Conservation (phyloP, 306 rosid genomes). For the Mimosa bimucronata region DNA sequence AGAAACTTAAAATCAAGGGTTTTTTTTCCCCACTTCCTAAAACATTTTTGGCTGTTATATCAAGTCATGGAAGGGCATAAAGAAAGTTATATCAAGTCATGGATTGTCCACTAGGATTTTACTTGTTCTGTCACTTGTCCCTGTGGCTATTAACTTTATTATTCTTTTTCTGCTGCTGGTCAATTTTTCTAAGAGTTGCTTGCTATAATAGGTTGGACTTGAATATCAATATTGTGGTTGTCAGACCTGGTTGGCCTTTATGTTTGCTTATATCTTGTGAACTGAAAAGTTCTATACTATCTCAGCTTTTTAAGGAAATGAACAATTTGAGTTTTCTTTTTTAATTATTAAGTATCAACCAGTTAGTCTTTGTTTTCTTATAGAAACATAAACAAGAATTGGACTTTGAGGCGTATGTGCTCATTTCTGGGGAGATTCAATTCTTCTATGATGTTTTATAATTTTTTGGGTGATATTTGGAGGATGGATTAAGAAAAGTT, state of each 20-base stretch:
- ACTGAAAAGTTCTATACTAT: neutral
- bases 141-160: neutral
- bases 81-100: no score
- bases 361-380: neutral
- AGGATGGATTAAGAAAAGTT: neutral
- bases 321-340: neutral
- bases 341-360: neutral
- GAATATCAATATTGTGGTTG: neutral
- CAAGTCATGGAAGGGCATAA: neutral
- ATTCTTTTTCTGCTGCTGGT: neutral
- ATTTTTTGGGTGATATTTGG: neutral
- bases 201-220: neutral
- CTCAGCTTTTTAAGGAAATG: neutral
- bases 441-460: neutral
- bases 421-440: neutral
- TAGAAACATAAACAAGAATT: neutral
- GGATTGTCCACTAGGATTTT: neutral
- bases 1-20: neutral
- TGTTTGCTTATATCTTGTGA: neutral
- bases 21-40: neutral
- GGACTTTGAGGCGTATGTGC: neutral
- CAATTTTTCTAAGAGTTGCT: neutral
- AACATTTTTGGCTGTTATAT: neutral
- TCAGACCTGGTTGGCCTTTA: neutral
- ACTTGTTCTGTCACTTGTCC: neutral